Evolutionary conservation across 305 asterid species (phyloP), one percentile per base, ranked within the genome.

Genomic region (Fraxinus platypoda): DNA sequence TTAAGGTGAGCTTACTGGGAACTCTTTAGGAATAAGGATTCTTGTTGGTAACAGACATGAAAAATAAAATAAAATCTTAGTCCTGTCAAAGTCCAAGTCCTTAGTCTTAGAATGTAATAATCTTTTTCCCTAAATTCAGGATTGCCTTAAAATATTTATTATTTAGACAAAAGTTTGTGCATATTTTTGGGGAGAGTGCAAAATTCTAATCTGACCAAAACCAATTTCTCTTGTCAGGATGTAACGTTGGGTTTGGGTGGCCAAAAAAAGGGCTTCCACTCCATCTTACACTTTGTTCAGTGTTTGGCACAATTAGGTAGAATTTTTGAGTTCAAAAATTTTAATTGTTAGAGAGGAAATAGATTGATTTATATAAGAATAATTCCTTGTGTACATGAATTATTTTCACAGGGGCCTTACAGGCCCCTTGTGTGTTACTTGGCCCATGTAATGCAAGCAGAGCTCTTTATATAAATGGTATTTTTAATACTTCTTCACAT

Each of bases 71-170:
- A 17, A 38, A 38, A 13, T 79, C 68, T 80, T 62, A 79, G 88
- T 82, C 89, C 71, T 68, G 97, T 92, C 94, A 92, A 92, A 90
- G 92, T 89, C 87, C 83, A 79, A 89, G 91, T 87, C 86, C 81
- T 88, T 78, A 72, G 89, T 83, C 78, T 85, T 90, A 87, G 90
- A 89, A 88, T 89, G 92, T 88, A 87, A 85, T 83, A 85, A 89
- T 89, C 92, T 84, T 88, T 91, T 71, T 83, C 95, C 95, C 89
- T 84, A 88, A 93, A 91, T 87, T 84, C 97, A 88, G 97, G 94
- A 86, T 80, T 85, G 86, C 93, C 92, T 84, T 86, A 86, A 62
- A 46, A 86, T 28, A 28, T 26, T 28, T 28, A 28, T 31, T 80
- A 76, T 80, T 86, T 86, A 82, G 76, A 81, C 81, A 83, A 90